Conservation (phyloP, 176 grass and related monocot species). For the Typha latifolia region DNA sequence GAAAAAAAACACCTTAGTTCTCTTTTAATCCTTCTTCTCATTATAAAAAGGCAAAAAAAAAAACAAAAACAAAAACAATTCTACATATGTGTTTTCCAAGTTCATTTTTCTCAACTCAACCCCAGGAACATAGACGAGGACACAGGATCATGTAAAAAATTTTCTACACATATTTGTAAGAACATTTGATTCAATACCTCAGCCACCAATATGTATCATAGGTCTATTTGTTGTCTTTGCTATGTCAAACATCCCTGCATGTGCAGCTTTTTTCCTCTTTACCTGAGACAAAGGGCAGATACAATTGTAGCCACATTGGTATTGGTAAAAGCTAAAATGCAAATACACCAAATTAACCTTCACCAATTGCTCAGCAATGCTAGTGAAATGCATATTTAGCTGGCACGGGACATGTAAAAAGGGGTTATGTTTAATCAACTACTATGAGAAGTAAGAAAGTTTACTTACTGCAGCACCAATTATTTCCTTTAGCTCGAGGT, state of each 20-base stretch:
- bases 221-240: slow-evolving; percentile 77
- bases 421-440: background rate
- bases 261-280: slow-evolving; percentile 91
- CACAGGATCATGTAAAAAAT: background rate
- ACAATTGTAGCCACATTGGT: background rate
- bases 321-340: background rate
- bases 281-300: slow-evolving; percentile 35
- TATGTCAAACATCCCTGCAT: slow-evolving; percentile 83
- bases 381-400: too few relatives aligned
- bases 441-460: background rate
- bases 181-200: slow-evolving; percentile 8
- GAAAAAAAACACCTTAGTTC: too few relatives aligned
- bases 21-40: too few relatives aligned
- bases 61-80: background rate
- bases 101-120: background rate
- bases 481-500: slow-evolving; percentile 68
- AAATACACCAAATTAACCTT: too few relatives aligned
- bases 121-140: background rate
- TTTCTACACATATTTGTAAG: background rate
- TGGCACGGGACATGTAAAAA: background rate
- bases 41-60: too few relatives aligned
- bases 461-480: slow-evolving; percentile 72
- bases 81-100: background rate
- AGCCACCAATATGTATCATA: slow-evolving; percentile 96
- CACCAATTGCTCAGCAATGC: too few relatives aligned